These are phyloP conservation scores for Phytophthora cajani DNA, from an alignment of 352 stramenopile species.

Conservation along the genomic window DNA sequence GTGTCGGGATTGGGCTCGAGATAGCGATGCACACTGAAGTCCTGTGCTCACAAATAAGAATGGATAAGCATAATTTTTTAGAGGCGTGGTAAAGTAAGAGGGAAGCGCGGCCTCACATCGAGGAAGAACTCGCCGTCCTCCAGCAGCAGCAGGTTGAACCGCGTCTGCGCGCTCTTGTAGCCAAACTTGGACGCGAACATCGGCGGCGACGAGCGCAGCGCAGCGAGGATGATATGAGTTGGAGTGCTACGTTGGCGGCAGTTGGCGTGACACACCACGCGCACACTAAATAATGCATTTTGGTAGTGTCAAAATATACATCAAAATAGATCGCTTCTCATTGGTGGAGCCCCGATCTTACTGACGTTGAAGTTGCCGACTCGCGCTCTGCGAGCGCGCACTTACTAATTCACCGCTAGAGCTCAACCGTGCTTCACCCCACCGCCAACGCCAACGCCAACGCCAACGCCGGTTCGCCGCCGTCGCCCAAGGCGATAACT, in stretches of 20 bases:
- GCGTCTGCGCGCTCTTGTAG: slow-evolving; percentile 64
- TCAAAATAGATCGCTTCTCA: too few species aligned
- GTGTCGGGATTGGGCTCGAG: slow-evolving; percentile 59
- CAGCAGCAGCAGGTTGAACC: slow-evolving; percentile 94
- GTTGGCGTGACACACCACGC: slow-evolving; percentile 20
- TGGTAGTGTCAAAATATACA: background rate
- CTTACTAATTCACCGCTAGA: too few species aligned
- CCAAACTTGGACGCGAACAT: slow-evolving; percentile 53
- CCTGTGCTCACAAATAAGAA: slow-evolving; percentile 43
- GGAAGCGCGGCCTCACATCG: slow-evolving; percentile 58
- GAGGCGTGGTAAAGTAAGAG: background rate
- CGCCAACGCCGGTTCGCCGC: too few species aligned
- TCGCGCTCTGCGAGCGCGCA: too few species aligned
- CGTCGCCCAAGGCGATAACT: too few species aligned
- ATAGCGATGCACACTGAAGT: slow-evolving; percentile 87
- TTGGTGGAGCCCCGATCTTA: too few species aligned
- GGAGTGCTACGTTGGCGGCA: slow-evolving; percentile 1
- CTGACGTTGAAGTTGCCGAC: too few species aligned
- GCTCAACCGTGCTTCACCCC: too few species aligned
- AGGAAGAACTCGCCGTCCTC: slow-evolving; percentile 96
- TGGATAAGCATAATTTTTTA: background rate
- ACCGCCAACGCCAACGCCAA: too few species aligned
- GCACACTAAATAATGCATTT: slow-evolving; percentile 11
- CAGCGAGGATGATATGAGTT: slow-evolving; percentile 1
- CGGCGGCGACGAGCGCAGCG: background rate